Evolutionary conservation across 1,139 yeast species (phyloP).

Genomic region (Geotrichum klebahnii): DNA sequence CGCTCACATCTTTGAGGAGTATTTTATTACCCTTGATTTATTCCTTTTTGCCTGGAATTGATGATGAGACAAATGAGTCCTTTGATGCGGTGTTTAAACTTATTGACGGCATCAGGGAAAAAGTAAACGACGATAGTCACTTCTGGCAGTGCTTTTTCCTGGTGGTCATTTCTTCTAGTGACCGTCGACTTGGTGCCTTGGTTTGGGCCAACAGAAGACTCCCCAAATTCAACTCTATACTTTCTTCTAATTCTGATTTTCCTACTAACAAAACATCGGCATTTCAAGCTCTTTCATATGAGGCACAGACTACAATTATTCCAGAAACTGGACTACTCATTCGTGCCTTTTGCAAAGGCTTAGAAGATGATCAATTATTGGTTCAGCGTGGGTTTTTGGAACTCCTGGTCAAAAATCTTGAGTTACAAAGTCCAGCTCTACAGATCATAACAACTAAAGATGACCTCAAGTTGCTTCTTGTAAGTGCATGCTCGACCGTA

Average conservation of each 20-base stretch:
- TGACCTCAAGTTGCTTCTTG: constrained; percentile 57
- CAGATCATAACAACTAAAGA: constrained; percentile 46
- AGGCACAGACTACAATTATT: constrained; percentile 56
- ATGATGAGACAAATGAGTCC: constrained; percentile 84
- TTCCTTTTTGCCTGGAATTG: constrained; percentile 79
- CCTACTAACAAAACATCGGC: constrained; percentile 21
- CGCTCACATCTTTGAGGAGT: constrained; percentile 51
- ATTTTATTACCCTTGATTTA: constrained; percentile 67
- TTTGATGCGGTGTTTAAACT: constrained; percentile 58
- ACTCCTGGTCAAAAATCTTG: constrained; percentile 61
- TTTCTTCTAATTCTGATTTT: constrained; percentile 15
- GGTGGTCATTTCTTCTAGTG: constrained; percentile 71
- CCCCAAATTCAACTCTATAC: constrained; percentile 49
- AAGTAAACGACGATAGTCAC: constrained; percentile 61
- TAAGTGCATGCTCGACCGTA: constrained; percentile 64
- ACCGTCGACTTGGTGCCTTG: constrained; percentile 76
- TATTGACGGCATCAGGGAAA: constrained; percentile 57
- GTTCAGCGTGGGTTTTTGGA: constrained; percentile 91
- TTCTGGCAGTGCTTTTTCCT: constrained; percentile 85
- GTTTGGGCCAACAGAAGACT: constrained; percentile 66
- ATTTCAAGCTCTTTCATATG: constrained; percentile 43
- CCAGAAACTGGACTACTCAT: constrained; percentile 79
- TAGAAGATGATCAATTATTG: constrained; percentile 58
- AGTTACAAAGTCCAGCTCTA: constrained; percentile 58
- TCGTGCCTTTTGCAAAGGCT: constrained; percentile 67